A percentile compares a stretch with the other conserved stretches of the same genome.
phyloP scores from a whole-genome alignment of 2,329 filamentous ascomycete genomes.

The Cladophialophora psammophila region DNA sequence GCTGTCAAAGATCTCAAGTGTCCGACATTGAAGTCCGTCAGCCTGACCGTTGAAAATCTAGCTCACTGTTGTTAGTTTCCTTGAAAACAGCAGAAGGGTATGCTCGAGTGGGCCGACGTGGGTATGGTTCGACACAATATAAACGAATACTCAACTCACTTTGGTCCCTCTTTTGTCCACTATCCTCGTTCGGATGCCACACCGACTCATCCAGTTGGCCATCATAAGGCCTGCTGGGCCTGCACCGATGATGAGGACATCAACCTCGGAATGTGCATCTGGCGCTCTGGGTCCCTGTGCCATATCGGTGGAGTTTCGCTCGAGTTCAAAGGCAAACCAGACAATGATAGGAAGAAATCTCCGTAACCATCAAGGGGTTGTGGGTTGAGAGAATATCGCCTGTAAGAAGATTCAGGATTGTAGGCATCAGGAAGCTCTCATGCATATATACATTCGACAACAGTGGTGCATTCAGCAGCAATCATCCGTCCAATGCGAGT shows the following conservation, averaged over 20 bases:
- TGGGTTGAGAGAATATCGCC: background rate
- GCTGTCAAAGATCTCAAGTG: conserved; percentile 75
- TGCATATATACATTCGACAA: conserved; percentile 7
- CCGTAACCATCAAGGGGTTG: background rate
- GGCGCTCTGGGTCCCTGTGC: conserved; percentile 1
- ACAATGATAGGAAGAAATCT: background rate
- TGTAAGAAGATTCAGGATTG: background rate
- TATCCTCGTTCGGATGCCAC: conserved; percentile 58
- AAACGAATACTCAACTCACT: conserved; percentile 29
- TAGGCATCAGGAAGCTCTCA: background rate
- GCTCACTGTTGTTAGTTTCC: background rate
- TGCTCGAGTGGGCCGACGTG: background rate
- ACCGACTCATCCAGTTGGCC: conserved; percentile 59
- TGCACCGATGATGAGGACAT: conserved; percentile 60
- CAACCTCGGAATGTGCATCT: conserved; percentile 43
- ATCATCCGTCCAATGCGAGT: background rate
- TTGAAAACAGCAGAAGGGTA: background rate
- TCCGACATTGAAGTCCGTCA: conserved; percentile 69
- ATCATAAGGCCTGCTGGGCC: conserved; percentile 57
- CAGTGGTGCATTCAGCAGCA: background rate
- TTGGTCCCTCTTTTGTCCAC: conserved; percentile 54
- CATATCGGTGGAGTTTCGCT: conserved; percentile 5
- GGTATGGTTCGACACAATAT: background rate
- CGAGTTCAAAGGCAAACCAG: background rate
- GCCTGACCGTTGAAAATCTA: conserved; percentile 52